These are phyloP conservation scores for Hyaloscypha hepaticicola DNA, from an alignment of 495 filamentous ascomycete genomes.

Conservation along the genomic window DNA sequence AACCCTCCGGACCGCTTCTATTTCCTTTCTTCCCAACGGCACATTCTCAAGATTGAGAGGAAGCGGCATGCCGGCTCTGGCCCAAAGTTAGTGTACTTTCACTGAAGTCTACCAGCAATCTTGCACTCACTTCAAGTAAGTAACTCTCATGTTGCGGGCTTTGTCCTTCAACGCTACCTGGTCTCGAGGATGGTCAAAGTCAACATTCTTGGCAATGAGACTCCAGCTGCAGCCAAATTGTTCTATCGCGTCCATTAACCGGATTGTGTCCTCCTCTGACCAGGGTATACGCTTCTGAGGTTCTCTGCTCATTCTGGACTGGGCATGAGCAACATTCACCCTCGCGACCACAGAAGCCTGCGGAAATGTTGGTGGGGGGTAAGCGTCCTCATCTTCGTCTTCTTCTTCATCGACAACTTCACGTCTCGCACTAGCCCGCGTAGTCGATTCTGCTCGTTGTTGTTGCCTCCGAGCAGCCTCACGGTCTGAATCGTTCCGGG, in stretches of 20 bases:
- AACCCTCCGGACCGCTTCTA: slow-evolving; percentile 36
- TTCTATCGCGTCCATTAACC: slow-evolving; percentile 51
- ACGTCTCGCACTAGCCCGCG: not conserved
- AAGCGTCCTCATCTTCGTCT: slow-evolving; percentile 11
- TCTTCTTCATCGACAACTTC: slow-evolving; percentile 11
- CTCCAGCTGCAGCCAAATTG: slow-evolving; percentile 53
- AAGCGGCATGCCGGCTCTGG: slow-evolving; percentile 36
- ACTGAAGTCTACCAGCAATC: not conserved
- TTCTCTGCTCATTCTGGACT: slow-evolving; percentile 18
- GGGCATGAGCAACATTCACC: slow-evolving; percentile 22
- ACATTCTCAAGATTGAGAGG: slow-evolving; percentile 50
- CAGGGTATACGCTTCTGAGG: slow-evolving; percentile 49
- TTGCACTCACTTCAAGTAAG: slow-evolving; percentile 53
- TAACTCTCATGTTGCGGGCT: slow-evolving; percentile 60
- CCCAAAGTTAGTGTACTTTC: slow-evolving; percentile 2
- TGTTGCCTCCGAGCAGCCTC: not conserved
- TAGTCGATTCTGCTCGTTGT: not conserved
- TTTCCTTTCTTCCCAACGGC: slow-evolving; percentile 50
- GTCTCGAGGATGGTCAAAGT: slow-evolving; percentile 37
- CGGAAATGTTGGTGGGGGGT: slow-evolving; percentile 24
- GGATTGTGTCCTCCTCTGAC: slow-evolving; percentile 42
- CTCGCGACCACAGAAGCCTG: slow-evolving; percentile 26
- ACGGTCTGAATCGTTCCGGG: not conserved
- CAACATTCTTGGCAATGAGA: slow-evolving; percentile 42
- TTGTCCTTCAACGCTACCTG: slow-evolving; percentile 68